These are phyloP conservation scores for Acrocalymma vagum DNA, from an alignment of 2,329 filamentous ascomycete genomes.

Conservation along the genomic window DNA sequence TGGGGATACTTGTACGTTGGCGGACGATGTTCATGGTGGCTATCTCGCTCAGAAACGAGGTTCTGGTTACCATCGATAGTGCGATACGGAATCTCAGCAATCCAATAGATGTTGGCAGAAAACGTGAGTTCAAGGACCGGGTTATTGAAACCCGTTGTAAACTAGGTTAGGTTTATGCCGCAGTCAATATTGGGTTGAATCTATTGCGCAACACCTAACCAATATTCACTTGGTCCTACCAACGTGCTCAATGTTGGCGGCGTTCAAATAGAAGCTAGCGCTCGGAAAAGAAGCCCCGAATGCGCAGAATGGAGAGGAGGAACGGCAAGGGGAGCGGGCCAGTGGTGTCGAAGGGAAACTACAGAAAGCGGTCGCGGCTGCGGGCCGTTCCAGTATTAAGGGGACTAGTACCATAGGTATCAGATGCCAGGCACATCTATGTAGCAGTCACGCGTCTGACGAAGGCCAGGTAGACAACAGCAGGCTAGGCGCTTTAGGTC, in stretches of 20 bases:
- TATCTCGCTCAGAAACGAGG: constrained; percentile 21
- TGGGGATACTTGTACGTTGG: constrained; percentile 21
- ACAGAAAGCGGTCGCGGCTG: constrained; percentile 14
- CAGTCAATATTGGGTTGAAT: constrained; percentile 37
- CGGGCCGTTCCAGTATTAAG: constrained; percentile 10
- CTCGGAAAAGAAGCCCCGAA: constrained; percentile 16
- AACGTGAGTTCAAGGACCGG: constrained; percentile 22
- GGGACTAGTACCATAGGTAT: constrained; percentile 6
- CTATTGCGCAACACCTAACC: constrained; percentile 20
- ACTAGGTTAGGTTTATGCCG: constrained; percentile 40
- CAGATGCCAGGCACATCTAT: constrained; percentile 10
- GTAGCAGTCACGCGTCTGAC: constrained; percentile 8
- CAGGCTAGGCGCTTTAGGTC: constrained; percentile 14
- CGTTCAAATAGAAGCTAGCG: constrained; percentile 19
- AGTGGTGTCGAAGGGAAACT: constrained; percentile 15
- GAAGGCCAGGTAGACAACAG: constrained; percentile 9
- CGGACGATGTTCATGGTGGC: constrained; percentile 20
- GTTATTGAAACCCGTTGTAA: constrained; percentile 43
- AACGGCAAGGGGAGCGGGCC: constrained; percentile 18
- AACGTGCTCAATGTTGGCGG: constrained; percentile 19
- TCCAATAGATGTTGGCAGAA: constrained; percentile 20
- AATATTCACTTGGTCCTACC: constrained; percentile 22
- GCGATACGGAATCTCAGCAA: constrained; percentile 22
- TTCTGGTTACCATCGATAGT: constrained; percentile 18
- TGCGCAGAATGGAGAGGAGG: constrained; percentile 17